phyloP scores from a whole-genome alignment of 2,329 filamentous ascomycete species.

The Neurospora sp. region DNA sequence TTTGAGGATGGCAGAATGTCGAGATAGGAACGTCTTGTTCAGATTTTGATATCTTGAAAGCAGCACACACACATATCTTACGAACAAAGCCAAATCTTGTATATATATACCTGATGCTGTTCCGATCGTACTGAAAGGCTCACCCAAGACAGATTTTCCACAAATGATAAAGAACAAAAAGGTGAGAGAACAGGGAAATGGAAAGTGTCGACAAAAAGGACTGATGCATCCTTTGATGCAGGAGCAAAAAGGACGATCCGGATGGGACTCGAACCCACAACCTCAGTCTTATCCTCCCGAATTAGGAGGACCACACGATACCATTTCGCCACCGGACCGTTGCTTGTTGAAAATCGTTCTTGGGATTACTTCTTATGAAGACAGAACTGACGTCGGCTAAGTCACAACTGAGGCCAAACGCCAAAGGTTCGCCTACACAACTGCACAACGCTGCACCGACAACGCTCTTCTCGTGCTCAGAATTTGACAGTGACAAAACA shows the following conservation, averaged over 20 bases:
- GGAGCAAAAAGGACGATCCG: background rate
- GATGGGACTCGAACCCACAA: background rate
- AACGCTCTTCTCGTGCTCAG: background rate
- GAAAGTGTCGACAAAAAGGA: background rate
- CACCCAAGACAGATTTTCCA: background rate
- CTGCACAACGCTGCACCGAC: background rate
- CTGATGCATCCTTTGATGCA: background rate
- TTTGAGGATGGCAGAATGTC: no score
- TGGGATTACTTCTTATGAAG: background rate
- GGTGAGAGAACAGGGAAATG: background rate
- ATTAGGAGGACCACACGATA: background rate
- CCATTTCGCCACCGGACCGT: background rate
- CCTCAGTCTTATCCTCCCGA: background rate
- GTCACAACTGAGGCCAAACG: background rate
- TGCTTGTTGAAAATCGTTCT: background rate
- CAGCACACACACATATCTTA: background rate
- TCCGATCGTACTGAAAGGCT: no score
- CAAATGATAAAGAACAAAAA: background rate
- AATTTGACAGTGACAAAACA: background rate
- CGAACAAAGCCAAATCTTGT: background rate
- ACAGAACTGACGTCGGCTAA: accelerated
- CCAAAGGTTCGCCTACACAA: background rate
- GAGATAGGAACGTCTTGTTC: background rate
- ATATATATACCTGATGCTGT: background rate
- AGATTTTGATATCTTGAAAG: background rate